These are phyloP conservation scores for Ophiostoma quercus DNA, from an alignment of 2,329 filamentous ascomycete species.

Conservation along the genomic window DNA sequence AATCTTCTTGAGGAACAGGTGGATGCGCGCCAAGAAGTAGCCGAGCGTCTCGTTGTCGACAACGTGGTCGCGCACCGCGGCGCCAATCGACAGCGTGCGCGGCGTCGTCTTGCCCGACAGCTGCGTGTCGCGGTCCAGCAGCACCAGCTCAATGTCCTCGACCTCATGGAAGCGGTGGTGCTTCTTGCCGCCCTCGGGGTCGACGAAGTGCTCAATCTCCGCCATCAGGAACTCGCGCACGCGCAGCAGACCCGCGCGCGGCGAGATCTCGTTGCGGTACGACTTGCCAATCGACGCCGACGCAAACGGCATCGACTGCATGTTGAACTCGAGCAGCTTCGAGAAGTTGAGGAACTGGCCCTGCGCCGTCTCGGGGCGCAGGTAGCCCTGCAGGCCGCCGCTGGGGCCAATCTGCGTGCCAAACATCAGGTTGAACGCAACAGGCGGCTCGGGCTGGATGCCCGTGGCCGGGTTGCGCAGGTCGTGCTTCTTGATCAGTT, in stretches of 20 bases:
- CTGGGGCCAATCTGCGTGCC: conserved; percentile 86
- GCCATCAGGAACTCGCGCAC: conserved; percentile 98
- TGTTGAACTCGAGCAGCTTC: conserved; percentile 94
- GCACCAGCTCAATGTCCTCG: conserved; percentile 72
- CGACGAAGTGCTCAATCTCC: conserved; percentile 97
- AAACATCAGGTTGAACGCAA: conserved; percentile 99
- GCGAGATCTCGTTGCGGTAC: conserved; percentile 97
- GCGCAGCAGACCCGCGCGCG: conserved; percentile 80
- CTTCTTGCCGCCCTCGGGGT: conserved; percentile 91
- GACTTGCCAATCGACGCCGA: conserved; percentile 97
- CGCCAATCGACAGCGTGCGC: conserved; percentile 69
- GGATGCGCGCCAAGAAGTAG: conserved; percentile 93
- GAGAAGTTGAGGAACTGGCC: conserved; percentile 93
- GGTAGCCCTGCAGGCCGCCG: conserved; percentile 76
- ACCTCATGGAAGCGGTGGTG: conserved; percentile 84
- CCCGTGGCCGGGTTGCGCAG: conserved; percentile 82
- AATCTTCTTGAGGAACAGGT: conserved; percentile 82
- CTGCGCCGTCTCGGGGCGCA: conserved; percentile 93
- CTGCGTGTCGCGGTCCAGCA: conserved; percentile 82
- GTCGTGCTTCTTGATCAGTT: conserved; percentile 84
- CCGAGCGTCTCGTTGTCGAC: conserved; percentile 97
- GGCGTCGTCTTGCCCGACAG: conserved; percentile 76
- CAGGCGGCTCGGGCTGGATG: conserved; percentile 69
- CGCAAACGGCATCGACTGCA: conserved; percentile 91
- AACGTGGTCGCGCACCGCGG: conserved; percentile 74